Evolutionary conservation across 306 rosid genomes (phyloP), one percentile per base, ranked within the genome.

Genomic region (Glycine latifolia): DNA sequence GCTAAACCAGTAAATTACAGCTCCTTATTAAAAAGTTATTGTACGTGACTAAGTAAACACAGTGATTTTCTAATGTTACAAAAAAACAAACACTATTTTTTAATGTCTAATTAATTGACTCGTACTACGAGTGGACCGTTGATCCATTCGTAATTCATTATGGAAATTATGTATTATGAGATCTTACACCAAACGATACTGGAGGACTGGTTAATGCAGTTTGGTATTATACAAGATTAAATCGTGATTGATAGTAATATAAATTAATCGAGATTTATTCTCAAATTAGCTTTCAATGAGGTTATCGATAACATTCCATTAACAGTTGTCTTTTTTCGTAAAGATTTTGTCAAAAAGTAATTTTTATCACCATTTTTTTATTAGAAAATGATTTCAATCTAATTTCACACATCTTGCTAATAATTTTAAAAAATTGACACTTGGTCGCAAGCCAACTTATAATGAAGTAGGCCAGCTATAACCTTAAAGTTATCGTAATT

Each of bases 11-110:
- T 4, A 67, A 41, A 67, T 15, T 44, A 4, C 52, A 15, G 7
- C 13, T 67, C 2, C 72, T n/a, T 15, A 2, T 8, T 7, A 2
- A 8, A 43, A 41, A 15, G 41, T 15, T 15, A 66, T 66, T 6
- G 9, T 69, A 69, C 10, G 41, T 10, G 74, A 69, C 74, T 14
- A 69, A 46, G 56, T 46, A 46, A 69, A 47, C 74, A 8, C 39
- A 20, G 20, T 20, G 31, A 0, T 26, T 46, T 8, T 37, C 3
- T 37, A 37, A 69, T 26, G 31, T 26, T 26, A 26, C 31, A 26
- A 26, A 26, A 26, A 26, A 26, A 0, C 26, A 26, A 26, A 2
- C 31, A 26, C 31, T 0, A 26, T 26, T 26, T 26, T 26, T 26
- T 26, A 26, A 26, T 26, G 31, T 26, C 31, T 26, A 26, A 26